Evolutionary conservation across 192 early-diverging fungal species (phyloP), one percentile per base, ranked within the genome.

Genomic region (Funneliformis mosseae): DNA sequence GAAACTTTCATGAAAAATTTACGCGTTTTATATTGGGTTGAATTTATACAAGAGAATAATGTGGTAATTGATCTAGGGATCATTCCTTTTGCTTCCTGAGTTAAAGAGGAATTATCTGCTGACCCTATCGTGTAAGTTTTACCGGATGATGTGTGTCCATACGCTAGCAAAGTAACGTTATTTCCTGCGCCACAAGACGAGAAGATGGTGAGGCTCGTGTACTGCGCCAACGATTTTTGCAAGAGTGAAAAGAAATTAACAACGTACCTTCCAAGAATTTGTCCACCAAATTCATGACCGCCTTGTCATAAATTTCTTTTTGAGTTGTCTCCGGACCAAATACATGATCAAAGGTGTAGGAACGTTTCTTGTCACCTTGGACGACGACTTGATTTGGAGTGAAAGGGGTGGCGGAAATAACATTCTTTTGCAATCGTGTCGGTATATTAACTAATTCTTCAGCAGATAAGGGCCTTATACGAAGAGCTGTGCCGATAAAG

Each of bases 111-210:
- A 42, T 69, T 39, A 18, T 45, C 71, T 28, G 88, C 91, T 21
- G 96, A 95, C 66, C 96, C 96, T 95, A 99, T 97, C 7, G 96
- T 99, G 83, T 92, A 94, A 7, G 97, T 97, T 85, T 99, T 99
- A 70, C 97, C 97, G 1, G 92, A 93, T 16, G 95, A 96, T 6
- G 96, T 97, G 87, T 98, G 95, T 14, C 95, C 94, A 88, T 94
- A 94, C 48, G 97, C 96, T 74, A 99, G 88, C 45, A 99, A 92
- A 1, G 97, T 98, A 25, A 93, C 95, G 86, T 98, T 99, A 82
- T 95, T 96, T n/a, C 97, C 97, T 87, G 50, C 50, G 50, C 50
- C 50, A 55, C 50, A 18, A 3, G 46, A 48, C 3, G 12, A 11
- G 12, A 12, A 12, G 12, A 10, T 12, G 8, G 12, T 33, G 0